A percentile compares a stretch with the other conserved stretches of the same genome.
Conservation (phyloP, 2,329 filamentous ascomycete species). For the Neonectria hederae region DNA sequence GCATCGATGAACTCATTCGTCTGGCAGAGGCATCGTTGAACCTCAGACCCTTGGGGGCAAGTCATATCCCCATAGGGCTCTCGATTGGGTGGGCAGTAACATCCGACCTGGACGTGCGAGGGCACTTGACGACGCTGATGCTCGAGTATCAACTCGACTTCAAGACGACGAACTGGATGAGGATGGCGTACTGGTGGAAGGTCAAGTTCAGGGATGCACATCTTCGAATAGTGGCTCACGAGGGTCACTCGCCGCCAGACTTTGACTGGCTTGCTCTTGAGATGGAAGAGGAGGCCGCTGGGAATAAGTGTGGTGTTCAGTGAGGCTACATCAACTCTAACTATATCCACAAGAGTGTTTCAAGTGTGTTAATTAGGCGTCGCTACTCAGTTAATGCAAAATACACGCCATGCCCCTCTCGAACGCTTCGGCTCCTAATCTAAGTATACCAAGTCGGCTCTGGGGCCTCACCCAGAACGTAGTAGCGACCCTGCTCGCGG, state of each 20-base stretch:
- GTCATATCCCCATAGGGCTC: constrained; percentile 40
- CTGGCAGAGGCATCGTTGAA: constrained; percentile 32
- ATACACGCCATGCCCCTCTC: neutral
- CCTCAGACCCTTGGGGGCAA: constrained; percentile 42
- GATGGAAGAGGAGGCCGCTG: neutral
- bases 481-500: constrained; percentile 66
- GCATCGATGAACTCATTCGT: constrained; percentile 37
- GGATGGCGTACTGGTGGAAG: constrained; percentile 22
- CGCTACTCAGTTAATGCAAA: neutral
- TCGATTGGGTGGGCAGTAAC: constrained; percentile 39
- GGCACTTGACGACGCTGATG: constrained; percentile 22
- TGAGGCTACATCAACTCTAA: neutral
- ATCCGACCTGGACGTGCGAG: constrained; percentile 39
- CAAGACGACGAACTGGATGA: constrained; percentile 17
- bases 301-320: neutral
- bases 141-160: constrained; percentile 36
- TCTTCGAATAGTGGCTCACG: neutral
- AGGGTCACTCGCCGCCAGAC: neutral
- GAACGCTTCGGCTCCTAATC: constrained; percentile 37
- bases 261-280: neutral
- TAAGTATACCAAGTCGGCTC: constrained; percentile 71
- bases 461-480: constrained; percentile 65
- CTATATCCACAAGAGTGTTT: neutral
- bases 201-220: neutral
- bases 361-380: neutral